A percentile compares a stretch with the other conserved stretches of the same genome.
Evolutionary conservation across 768 basidiomycete species (phyloP).

Genomic region (Termitomyces sp.): DNA sequence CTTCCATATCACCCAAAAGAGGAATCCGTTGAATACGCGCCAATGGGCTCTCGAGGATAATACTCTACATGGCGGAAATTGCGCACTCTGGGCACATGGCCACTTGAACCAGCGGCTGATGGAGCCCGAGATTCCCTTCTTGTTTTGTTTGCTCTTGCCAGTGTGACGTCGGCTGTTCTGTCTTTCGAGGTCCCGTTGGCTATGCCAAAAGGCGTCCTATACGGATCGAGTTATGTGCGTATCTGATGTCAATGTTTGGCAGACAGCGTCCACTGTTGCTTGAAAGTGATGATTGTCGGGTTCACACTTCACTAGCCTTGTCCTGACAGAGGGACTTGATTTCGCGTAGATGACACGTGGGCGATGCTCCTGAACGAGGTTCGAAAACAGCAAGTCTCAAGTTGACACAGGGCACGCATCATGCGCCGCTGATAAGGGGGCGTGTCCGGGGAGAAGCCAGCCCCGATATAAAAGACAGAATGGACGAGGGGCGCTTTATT

Average conservation of each 20-base stretch:
- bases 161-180: too few species aligned
- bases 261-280: conserved; percentile 1
- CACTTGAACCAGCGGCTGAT: not conserved
- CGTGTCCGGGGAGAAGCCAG: conserved; percentile 7
- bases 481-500: conserved; percentile 12
- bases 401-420: conserved; percentile 9
- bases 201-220: not conserved
- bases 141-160: not conserved
- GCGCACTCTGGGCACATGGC: not conserved
- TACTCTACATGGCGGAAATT: not conserved
- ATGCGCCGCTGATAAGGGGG: conserved; percentile 29
- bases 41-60: not conserved
- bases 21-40: not conserved
- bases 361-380: not conserved
- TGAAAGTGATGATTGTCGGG: not conserved
- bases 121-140: not conserved
- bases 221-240: not conserved
- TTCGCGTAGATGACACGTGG: not conserved
- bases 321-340: not conserved
- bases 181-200: not conserved
- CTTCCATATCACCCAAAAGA: not conserved
- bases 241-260: conserved; percentile 4
- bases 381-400: too few species aligned
- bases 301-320: not conserved
- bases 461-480: conserved; percentile 37